These are phyloP conservation scores for Pseudocercospora fuligena DNA, from an alignment of 2,329 filamentous ascomycete species.

Conservation along the genomic window DNA sequence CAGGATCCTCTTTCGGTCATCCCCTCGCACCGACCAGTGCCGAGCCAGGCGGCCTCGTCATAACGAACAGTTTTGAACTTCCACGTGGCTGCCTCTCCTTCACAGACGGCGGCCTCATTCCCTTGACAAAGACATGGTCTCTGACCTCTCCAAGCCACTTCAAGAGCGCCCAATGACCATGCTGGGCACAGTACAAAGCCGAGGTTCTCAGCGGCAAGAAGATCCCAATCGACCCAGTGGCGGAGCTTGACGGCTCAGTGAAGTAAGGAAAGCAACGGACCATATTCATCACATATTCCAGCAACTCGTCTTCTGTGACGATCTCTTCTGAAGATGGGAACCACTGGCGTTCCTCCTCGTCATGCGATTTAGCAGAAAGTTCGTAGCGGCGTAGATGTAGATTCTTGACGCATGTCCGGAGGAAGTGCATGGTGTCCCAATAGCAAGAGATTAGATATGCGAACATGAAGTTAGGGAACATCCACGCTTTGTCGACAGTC, in stretches of 20 bases:
- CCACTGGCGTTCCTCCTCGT: constrained; percentile 21
- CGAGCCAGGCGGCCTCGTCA: constrained; percentile 1
- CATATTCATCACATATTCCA: constrained; percentile 34
- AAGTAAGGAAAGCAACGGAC: constrained; percentile 38
- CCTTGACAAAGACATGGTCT: constrained; percentile 33
- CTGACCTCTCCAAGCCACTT: constrained; percentile 35
- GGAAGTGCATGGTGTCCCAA: constrained; percentile 39
- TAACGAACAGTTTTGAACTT: not conserved
- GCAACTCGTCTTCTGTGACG: constrained; percentile 34
- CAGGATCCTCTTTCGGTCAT: not conserved
- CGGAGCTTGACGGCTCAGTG: constrained; percentile 36
- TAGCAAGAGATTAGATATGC: constrained; percentile 39
- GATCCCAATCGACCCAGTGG: constrained; percentile 37
- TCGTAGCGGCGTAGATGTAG: constrained; percentile 31
- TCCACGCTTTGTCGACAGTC: constrained; percentile 34
- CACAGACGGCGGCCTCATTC: constrained; percentile 34
- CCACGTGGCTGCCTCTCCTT: constrained; percentile 12
- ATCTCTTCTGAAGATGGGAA: constrained; percentile 23
- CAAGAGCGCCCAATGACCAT: constrained; percentile 33
- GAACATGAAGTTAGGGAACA: constrained; percentile 37
- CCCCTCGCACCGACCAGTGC: not conserved
- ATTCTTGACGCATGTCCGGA: constrained; percentile 33
- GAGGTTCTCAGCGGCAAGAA: constrained; percentile 39
- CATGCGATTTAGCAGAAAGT: not conserved
- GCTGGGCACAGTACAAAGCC: constrained; percentile 36